Base-by-base conservation (phyloP, 495 filamentous ascomycete species). In the Thermothielavioides terrestris region DNA sequence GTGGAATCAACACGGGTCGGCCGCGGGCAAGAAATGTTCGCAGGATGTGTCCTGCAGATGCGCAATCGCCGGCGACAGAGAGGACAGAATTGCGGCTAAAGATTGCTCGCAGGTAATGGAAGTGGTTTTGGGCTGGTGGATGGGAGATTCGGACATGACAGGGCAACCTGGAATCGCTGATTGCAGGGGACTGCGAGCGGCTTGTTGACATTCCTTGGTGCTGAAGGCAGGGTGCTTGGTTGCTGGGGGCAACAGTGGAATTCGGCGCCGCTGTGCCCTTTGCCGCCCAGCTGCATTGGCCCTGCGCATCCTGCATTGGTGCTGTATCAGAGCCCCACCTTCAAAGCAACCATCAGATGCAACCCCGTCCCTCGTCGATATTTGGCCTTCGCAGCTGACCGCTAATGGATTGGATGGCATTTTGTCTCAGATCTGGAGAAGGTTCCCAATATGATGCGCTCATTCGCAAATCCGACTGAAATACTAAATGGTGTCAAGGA, bases 401-500 rank as follows among this genome's bases (percentile, higher is more conserved):
- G 36, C 27, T 9, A 3, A 14, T 14, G 32, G 32, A 18, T 20
- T 38, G 5, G 31, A 37, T 34, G 10, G 21, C 6, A 38, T 6
- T 7, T n/a, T n/a, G n/a, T n/a, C n/a, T n/a, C n/a, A n/a, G n/a
- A n/a, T n/a, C n/a, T n/a, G n/a, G n/a, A n/a, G n/a, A n/a, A n/a
- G n/a, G n/a, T 34, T 34, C 2, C 31, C 31, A 34, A 6, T 15
- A n/a, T n/a, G n/a, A n/a, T n/a, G n/a, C n/a, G n/a, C n/a, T n/a
- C n/a, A n/a, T n/a, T n/a, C n/a, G n/a, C n/a, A n/a, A 28, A 28
- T 28, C 27, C 27, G 27, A 10, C 27, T 28, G 5, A 5, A 28
- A 28, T 6, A 28, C 27, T n/a, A n/a, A n/a, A n/a, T 94, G 9
- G 86, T 91, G 37, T 79, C 65, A 0, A 94, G 55, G 11, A 75